Conservation (phyloP, 202 grass and related monocot species). For the Panicum hallii region DNA sequence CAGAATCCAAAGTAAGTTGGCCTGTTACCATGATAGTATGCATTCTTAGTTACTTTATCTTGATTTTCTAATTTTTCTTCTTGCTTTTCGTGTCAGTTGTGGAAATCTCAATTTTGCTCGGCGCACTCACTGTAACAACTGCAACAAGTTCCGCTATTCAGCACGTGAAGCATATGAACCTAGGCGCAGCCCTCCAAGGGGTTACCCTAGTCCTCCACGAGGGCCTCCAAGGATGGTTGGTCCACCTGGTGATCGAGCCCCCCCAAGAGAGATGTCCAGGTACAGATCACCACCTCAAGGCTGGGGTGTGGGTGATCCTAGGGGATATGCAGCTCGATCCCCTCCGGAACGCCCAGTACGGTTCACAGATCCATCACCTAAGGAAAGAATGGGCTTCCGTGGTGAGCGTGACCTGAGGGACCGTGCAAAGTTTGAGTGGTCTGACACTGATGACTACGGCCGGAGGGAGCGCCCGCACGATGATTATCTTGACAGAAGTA, state of each 20-base stretch:
- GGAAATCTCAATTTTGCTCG: constrained; percentile 98
- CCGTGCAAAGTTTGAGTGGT: constrained; percentile 56
- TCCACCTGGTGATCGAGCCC: constrained; percentile 45
- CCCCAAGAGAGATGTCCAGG: constrained; percentile 58
- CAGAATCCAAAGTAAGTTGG: constrained; percentile 72
- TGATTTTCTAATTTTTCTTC: constrained; percentile 25
- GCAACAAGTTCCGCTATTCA: constrained; percentile 63
- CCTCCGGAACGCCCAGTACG: constrained; percentile 47
- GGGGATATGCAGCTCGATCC: constrained; percentile 50
- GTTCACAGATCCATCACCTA: constrained; percentile 50
- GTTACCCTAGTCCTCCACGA: constrained; percentile 54
- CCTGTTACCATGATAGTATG: neutral
- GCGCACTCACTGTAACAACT: constrained; percentile 87
- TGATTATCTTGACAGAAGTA: constrained; percentile 52
- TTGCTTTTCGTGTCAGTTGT: constrained; percentile 65
- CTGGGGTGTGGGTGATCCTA: constrained; percentile 52
- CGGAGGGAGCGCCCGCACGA: constrained; percentile 54
- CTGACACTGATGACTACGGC: constrained; percentile 51
- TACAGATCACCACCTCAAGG: constrained; percentile 64
- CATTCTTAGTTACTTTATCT: constrained; percentile 20
- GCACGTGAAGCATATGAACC: constrained; percentile 50
- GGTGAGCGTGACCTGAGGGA: constrained; percentile 56
- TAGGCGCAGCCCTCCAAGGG: constrained; percentile 54
- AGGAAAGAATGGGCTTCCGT: constrained; percentile 56
- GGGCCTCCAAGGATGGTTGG: constrained; percentile 56